Evolutionary conservation across 1,284 basidiomycete genomes (phyloP), one percentile per base, ranked within the genome.

Genomic region (Ustilago shanxiensis): DNA sequence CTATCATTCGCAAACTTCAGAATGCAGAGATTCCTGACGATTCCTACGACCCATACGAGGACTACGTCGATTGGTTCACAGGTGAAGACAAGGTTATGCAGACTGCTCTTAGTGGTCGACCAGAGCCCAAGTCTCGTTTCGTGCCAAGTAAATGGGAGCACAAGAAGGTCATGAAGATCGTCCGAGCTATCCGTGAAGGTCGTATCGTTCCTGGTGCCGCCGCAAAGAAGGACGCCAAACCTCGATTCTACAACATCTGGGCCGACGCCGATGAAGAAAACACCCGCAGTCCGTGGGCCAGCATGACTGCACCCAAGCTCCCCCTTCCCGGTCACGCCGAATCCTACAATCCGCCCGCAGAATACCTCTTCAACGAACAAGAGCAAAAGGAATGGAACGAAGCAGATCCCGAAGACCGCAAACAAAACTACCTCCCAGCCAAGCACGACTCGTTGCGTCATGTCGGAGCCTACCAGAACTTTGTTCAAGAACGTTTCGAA

Each of bases 141-240:
- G 91, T 98, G 7, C 94, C 96, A 14, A 96, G 94, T 88, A 99
- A 97, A 89, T 99, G 97, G 97, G 97, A 99, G 88, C 98, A 98
- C 88, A 92, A 98, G 89, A 99, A 99, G 90, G 91, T 99, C 79
- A 98, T 99, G 95, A 99, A 99, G 90, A 98, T 99, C 79, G 96
- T 99, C 71, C 94, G 95, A 60, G 96, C 96, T 16, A 99, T 99
- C 83, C 92, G 97, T 24, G 92, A 95, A 88, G 97, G 97, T 44
- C 91, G 94, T 37, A 99, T 99, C 79, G 85, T 95, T 6, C 93
- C 95, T 49, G 92, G 93, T 77, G 97, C 95, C 87, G 93, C 95
- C 4, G 64, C 79, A 11, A 63, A 69, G 44, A 77, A 73, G 51
- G 89, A 90, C n/a, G 85, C 88, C 54, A 91, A 93, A 87, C 91